Base-by-base conservation (phyloP, 345 rosid species). In the Sonneratia caseolaris region DNA sequence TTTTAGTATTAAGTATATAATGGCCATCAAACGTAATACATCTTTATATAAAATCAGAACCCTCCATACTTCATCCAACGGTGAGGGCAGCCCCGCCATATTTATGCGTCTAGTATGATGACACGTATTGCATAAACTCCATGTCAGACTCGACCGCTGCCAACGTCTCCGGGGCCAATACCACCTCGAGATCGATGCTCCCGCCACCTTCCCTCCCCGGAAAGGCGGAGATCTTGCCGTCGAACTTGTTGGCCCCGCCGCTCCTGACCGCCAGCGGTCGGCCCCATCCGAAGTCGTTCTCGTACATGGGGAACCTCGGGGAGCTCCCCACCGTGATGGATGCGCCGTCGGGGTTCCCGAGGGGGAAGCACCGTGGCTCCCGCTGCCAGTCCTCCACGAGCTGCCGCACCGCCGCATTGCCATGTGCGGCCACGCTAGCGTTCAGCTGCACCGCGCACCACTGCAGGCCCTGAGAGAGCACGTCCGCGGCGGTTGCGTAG, bases 281-380 rank as follows among this genome's bases (percentile, higher is more conserved):
- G 13, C 97, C 97, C 83, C 90, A 47, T 48, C 93, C 96, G 71
- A 68, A 68, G 22, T 68, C 70, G 56, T 68, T 68, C 21, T 68
- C 70, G 56, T 68, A 68, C 70, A 68, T 89, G 68, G 88, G 70
- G 77, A 92, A 92, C 74, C 97, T 83, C 4, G 97, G 96, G 0
- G 96, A 92, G 73, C 97, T 88, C 72, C 96, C 96, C 82, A 92
- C 84, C 88, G 87, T 82, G 74, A 89, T 80, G 27, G 86, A 6
- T 1, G 87, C 86, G 74, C 85, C 91, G 69, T 85, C 87, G 72
- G 79, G 75, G 22, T 68, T 68, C 49, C 70, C 70, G 37, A 68
- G 47, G 7, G 70, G 70, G 56, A 68, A 68, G 70, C 70, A 68
- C 64, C 85, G 5, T 82, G 61, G 19, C 76, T 83, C 77, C 82